A percentile compares a stretch with the other conserved stretches of the same genome.
Conservation (phyloP, 257 asterid species). For the Coffea eugenioides region DNA sequence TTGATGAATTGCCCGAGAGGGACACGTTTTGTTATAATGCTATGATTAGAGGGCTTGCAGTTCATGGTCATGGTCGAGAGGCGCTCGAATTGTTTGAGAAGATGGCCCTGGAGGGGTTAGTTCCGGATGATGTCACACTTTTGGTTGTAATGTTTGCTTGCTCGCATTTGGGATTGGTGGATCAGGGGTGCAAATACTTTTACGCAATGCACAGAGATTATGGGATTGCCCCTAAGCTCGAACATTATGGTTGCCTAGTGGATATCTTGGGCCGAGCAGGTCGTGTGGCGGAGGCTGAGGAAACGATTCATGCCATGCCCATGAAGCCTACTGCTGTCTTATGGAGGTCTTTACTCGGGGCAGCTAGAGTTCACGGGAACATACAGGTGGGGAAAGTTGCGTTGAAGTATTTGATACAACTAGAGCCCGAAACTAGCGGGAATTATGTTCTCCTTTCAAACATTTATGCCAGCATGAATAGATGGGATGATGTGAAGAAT, state of each 20-base stretch:
- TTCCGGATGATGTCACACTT: constrained; percentile 51
- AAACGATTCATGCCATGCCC: constrained; percentile 41
- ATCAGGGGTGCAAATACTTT: constrained; percentile 52
- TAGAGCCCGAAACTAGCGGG: constrained; percentile 63
- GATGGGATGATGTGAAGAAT: constrained; percentile 61
- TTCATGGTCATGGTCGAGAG: constrained; percentile 53
- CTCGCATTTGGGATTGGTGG: constrained; percentile 66
- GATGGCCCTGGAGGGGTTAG: constrained; percentile 42
- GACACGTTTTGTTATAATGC: constrained; percentile 62
- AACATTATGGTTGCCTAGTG: constrained; percentile 68
- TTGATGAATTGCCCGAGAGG: constrained; percentile 37
- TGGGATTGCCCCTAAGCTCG: constrained; percentile 52
- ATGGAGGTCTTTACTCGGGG: constrained; percentile 67
- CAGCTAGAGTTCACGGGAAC: constrained; percentile 61
- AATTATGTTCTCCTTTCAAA: constrained; percentile 67
- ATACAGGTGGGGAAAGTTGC: constrained; percentile 50
- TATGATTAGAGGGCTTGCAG: constrained; percentile 68
- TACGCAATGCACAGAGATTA: constrained; percentile 41
- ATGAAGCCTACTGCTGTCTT: constrained; percentile 53
- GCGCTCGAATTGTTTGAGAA: constrained; percentile 53
- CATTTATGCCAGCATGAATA: constrained; percentile 46
- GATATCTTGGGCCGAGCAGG: constrained; percentile 74
- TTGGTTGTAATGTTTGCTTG: constrained; percentile 61
- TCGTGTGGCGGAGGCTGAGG: constrained; percentile 49
- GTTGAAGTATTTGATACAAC: constrained; percentile 34